Evolutionary conservation across 2,329 filamentous ascomycete genomes (phyloP).

Genomic region (Thelonectria olida): DNA sequence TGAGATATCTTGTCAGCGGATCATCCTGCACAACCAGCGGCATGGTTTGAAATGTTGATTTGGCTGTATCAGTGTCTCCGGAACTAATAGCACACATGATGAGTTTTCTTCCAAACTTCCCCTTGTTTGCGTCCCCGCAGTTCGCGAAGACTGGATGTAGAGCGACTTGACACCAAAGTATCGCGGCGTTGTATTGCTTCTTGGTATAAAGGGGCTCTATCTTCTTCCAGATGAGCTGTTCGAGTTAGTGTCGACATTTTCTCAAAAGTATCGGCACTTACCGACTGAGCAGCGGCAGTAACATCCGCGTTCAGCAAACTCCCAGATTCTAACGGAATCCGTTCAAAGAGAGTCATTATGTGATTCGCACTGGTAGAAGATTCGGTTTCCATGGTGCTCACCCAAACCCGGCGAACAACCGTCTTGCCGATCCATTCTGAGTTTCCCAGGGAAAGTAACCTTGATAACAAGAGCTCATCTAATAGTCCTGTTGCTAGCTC

Average conservation of each 20-base stretch:
- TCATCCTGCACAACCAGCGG: constrained; percentile 65
- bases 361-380: constrained; percentile 29
- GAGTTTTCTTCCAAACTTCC: constrained; percentile 76
- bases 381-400: constrained; percentile 61
- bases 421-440: constrained; percentile 73
- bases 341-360: constrained; percentile 37
- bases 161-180: constrained; percentile 77
- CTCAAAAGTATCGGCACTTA: constrained; percentile 48
- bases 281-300: constrained; percentile 74
- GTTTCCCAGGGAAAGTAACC: constrained; percentile 60
- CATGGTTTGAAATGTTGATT: constrained; percentile 64
- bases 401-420: constrained; percentile 74
- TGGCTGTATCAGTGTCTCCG: constrained; percentile 37
- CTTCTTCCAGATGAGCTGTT: constrained; percentile 82
- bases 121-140: constrained; percentile 71
- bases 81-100: constrained; percentile 73
- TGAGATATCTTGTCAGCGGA: constrained; percentile 74
- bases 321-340: constrained; percentile 53
- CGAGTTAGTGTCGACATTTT: constrained; percentile 20
- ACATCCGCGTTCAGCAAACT: constrained; percentile 65
- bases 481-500: constrained; percentile 61
- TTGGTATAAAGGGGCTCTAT: constrained; percentile 68
- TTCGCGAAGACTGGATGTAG: constrained; percentile 73
- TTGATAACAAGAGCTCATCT: constrained; percentile 69
- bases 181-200: constrained; percentile 62